Conservation (phyloP, 345 rosid species). For the Salix exigua region DNA sequence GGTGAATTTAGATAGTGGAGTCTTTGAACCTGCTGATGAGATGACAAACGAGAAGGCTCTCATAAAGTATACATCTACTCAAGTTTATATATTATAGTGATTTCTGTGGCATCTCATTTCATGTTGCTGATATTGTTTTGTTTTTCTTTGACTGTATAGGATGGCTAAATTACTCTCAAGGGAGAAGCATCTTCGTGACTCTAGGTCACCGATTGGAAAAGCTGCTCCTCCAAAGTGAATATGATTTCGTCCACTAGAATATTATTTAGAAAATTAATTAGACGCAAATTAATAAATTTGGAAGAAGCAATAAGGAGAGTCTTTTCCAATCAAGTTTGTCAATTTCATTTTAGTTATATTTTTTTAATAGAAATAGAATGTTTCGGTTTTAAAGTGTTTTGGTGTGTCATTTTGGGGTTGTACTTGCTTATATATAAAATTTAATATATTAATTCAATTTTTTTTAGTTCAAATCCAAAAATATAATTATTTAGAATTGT, state of each 20-base stretch:
- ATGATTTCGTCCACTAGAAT: background rate
- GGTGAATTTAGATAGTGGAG: conserved; percentile 50
- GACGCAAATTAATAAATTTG: too few species aligned
- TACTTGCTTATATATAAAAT: too few species aligned
- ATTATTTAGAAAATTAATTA: too few species aligned
- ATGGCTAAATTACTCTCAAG: conserved; percentile 55
- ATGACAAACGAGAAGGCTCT: conserved; percentile 59
- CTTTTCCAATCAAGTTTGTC: too few species aligned
- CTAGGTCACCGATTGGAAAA: conserved; percentile 31
- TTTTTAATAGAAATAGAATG: too few species aligned
- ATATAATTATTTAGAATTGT: too few species aligned
- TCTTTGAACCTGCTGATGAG: conserved; percentile 26
- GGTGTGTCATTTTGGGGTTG: too few species aligned
- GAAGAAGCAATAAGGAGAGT: too few species aligned
- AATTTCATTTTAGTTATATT: too few species aligned
- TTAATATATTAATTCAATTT: too few species aligned
- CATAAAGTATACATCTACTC: conserved; percentile 24
- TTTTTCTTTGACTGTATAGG: conserved; percentile 36
- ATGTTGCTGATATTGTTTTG: background rate
- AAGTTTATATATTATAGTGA: background rate
- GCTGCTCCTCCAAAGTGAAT: background rate
- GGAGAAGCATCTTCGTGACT: conserved; percentile 47
- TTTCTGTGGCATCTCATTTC: background rate
- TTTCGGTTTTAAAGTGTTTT: too few species aligned
- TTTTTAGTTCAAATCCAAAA: too few species aligned